Conservation (phyloP, 305 asterid genomes). For the Fraxinus latifolia region DNA sequence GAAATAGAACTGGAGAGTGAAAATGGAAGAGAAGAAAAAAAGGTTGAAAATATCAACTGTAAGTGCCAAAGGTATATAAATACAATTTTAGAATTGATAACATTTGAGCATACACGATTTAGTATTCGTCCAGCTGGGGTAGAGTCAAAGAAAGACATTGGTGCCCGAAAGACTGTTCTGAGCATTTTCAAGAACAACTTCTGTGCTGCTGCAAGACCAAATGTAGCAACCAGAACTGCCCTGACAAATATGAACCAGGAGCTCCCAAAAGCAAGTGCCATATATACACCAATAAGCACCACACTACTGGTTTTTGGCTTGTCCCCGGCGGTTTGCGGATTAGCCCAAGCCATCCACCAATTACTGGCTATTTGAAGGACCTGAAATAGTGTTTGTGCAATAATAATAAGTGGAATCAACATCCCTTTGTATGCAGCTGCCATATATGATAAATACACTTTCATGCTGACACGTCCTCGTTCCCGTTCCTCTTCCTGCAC, state of each 20-base stretch:
- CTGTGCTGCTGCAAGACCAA: slow-evolving; percentile 98
- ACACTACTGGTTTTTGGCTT: slow-evolving; percentile 64
- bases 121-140: slow-evolving; percentile 95
- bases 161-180: slow-evolving; percentile 72
- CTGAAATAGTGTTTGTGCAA: slow-evolving; percentile 91
- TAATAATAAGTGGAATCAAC: slow-evolving; percentile 75
- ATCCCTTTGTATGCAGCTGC: slow-evolving; percentile 92
- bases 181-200: slow-evolving; percentile 87
- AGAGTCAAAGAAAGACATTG: slow-evolving; percentile 98
- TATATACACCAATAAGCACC: slow-evolving; percentile 77
- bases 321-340: slow-evolving; percentile 87
- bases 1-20: background rate
- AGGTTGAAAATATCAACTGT: slow-evolving; percentile 5
- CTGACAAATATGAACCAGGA: slow-evolving; percentile 86
- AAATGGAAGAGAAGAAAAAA: background rate
- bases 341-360: slow-evolving; percentile 99
- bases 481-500: slow-evolving; percentile 99
- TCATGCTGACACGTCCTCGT: slow-evolving; percentile 94
- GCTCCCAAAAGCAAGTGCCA: slow-evolving; percentile 98
- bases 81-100: background rate
- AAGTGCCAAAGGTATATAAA: slow-evolving; percentile 1
- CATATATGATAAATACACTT: slow-evolving; percentile 89
- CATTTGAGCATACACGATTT: slow-evolving; percentile 73
- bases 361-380: slow-evolving; percentile 96
- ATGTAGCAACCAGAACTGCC: slow-evolving; percentile 92